Evolutionary conservation across 805 yeast species (phyloP).

Genomic region (Cyberlindnera meyerae): DNA sequence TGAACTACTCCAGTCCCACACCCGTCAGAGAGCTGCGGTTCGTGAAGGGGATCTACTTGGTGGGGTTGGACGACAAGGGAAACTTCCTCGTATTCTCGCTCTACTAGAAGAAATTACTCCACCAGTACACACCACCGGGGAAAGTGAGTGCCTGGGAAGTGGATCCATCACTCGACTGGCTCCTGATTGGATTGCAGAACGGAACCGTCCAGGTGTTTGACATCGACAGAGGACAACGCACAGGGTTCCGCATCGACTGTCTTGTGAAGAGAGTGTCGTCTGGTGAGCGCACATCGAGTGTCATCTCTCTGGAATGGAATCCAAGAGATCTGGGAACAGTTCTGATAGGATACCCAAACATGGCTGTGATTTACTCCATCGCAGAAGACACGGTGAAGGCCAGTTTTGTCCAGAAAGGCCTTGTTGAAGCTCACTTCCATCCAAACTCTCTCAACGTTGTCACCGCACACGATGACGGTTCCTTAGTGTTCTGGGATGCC

Average conservation of each 20-base stretch:
- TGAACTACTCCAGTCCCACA: conserved; percentile 46
- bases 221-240: conserved; percentile 66
- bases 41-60: conserved; percentile 76
- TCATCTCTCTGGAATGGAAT: conserved; percentile 65
- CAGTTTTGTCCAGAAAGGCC: conserved; percentile 39
- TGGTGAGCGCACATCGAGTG: conserved; percentile 56
- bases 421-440: conserved; percentile 66
- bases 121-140: conserved; percentile 58
- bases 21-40: conserved; percentile 56
- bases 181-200: conserved; percentile 71
- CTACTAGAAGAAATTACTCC: conserved; percentile 54
- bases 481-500: conserved; percentile 91
- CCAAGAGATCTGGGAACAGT: conserved; percentile 85
- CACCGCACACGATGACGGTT: conserved; percentile 76
- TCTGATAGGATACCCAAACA: conserved; percentile 64
- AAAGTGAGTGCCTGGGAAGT: conserved; percentile 63
- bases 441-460: conserved; percentile 88
- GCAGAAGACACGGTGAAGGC: conserved; percentile 53
- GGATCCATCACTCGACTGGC: conserved; percentile 89
- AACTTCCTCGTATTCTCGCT: conserved; percentile 67
- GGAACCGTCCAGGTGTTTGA: conserved; percentile 74
- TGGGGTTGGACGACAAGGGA: conserved; percentile 60
- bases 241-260: conserved; percentile 65
- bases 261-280: conserved; percentile 60
- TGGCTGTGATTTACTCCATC: conserved; percentile 67